Conservation (phyloP, 2,329 filamentous ascomycete species). For the Alternaria sp. region DNA sequence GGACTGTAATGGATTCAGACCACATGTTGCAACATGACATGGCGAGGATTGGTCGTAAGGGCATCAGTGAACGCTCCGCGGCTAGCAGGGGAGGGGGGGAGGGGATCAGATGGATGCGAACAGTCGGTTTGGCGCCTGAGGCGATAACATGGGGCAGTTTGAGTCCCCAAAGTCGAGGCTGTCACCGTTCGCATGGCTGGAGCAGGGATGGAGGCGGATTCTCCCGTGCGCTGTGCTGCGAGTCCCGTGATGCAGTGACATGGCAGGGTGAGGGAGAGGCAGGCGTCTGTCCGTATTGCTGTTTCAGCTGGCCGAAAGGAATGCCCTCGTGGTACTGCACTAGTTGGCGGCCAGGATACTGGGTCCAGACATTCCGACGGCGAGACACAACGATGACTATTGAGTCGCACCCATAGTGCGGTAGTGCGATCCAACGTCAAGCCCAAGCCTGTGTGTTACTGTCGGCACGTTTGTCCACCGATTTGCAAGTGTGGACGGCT, state of each 20-base stretch:
- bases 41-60: conserved; percentile 20
- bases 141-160: conserved; percentile 34
- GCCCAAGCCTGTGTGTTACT: conserved; percentile 46
- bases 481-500: conserved; percentile 31
- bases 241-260: conserved; percentile 39
- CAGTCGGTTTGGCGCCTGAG: conserved; percentile 48
- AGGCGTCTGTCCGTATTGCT: conserved; percentile 30
- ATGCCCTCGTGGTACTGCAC: conserved; percentile 37
- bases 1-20: conserved; percentile 28
- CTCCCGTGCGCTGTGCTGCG: conserved; percentile 35
- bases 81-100: conserved; percentile 16
- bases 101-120: conserved; percentile 46
- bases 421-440: conserved; percentile 43
- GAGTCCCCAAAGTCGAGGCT: conserved; percentile 35
- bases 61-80: conserved; percentile 15
- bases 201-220: conserved; percentile 36
- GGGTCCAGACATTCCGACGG: conserved; percentile 34
- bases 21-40: conserved; percentile 37
- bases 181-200: conserved; percentile 48
- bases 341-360: conserved; percentile 35
- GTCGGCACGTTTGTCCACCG: conserved; percentile 48
- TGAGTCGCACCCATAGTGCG: conserved; percentile 26
- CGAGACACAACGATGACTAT: conserved; percentile 33
- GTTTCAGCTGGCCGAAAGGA: conserved; percentile 45
- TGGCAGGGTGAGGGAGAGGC: conserved; percentile 24